Conservation (phyloP, 2,329 filamentous ascomycete species). For the Sporothrix schenckii region DNA sequence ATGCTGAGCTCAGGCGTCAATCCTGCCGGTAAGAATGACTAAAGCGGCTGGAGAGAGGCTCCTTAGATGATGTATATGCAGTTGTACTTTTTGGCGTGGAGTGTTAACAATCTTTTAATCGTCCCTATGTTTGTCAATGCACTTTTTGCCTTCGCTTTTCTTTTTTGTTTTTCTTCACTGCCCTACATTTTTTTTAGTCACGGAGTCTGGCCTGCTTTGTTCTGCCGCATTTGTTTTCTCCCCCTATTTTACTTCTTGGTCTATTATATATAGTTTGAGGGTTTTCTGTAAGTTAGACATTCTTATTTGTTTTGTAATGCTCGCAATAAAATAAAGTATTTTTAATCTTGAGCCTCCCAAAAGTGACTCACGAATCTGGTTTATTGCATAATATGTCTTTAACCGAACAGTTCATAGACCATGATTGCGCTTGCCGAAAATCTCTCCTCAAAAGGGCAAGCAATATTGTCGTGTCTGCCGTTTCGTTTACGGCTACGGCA, state of each 20-base stretch:
- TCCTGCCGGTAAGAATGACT: constrained; percentile 57
- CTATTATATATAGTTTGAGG: neutral
- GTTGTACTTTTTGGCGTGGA: neutral
- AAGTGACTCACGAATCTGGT: neutral
- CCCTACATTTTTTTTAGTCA: neutral
- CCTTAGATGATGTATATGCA: neutral
- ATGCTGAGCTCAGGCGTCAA: constrained; percentile 54
- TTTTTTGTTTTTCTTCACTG: neutral
- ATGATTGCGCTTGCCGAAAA: neutral
- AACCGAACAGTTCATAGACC: neutral
- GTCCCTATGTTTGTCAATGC: neutral
- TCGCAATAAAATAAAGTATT: neutral
- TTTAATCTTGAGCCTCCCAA: neutral
- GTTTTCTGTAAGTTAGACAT: constrained; percentile 14
- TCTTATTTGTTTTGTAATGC: neutral
- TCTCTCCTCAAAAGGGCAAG: neutral
- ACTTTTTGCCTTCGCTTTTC: neutral
- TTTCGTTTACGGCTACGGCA: neutral
- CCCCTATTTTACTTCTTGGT: neutral
- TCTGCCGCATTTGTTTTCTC: neutral
- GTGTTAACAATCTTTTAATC: neutral
- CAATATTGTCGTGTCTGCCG: neutral
- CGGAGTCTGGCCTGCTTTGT: constrained; percentile 21
- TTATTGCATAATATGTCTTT: neutral
- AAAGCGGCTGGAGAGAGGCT: constrained; percentile 20